phyloP scores from a whole-genome alignment of 345 rosid genomes.

The Brassica rapa region DNA sequence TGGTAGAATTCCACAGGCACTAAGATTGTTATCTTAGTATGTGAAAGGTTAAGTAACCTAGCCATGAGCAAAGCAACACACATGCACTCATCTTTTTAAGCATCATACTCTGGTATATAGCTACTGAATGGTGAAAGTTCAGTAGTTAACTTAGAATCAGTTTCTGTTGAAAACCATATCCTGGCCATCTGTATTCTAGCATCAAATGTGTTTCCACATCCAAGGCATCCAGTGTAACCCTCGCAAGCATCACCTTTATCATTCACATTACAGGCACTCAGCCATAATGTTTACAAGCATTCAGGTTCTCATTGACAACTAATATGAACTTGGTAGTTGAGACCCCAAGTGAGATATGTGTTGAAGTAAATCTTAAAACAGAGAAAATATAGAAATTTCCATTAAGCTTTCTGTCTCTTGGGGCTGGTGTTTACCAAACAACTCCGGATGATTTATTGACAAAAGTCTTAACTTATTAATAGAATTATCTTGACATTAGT shows the following conservation, averaged over 20 bases:
- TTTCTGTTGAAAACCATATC: background rate
- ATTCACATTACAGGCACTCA: constrained; percentile 20
- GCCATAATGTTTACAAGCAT: constrained; percentile 15
- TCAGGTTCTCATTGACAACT: constrained; percentile 8
- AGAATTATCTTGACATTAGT: constrained; percentile 3
- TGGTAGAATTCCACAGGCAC: background rate
- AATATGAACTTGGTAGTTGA: constrained; percentile 5
- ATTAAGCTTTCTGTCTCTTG: background rate
- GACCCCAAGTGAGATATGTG: constrained; percentile 10
- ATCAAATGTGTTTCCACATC: constrained; percentile 23
- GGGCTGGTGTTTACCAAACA: background rate
- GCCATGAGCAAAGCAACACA: constrained; percentile 1
- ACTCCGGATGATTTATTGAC: background rate
- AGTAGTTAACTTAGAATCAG: constrained; percentile 6
- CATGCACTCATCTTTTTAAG: too few relatives aligned
- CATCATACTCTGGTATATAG: background rate
- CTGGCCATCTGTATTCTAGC: background rate
- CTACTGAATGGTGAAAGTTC: background rate
- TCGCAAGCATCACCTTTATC: constrained; percentile 28
- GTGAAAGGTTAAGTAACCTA: background rate
- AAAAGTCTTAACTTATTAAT: background rate
- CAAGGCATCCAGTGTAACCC: constrained; percentile 5
- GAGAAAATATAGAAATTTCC: background rate
- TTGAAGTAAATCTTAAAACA: constrained; percentile 2
- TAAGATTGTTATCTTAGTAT: too few relatives aligned